These are phyloP conservation scores for Glebionis coronaria DNA, from an alignment of 129 eudicot genomes.

Conservation along the genomic window DNA sequence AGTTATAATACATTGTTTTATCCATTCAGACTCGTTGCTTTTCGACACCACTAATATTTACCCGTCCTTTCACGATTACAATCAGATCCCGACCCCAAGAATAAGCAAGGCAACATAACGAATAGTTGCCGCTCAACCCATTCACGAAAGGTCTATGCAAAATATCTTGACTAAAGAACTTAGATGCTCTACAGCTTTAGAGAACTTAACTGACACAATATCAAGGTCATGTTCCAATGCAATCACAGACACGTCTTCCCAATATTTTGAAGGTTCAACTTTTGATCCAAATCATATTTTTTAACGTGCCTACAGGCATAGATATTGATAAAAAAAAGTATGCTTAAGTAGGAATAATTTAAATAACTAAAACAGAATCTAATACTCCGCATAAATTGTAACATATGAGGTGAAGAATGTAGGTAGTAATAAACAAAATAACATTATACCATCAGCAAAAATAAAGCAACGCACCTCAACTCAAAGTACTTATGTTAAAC, in stretches of 20 bases:
- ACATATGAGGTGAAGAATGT: too few relatives aligned
- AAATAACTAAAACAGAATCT: too few relatives aligned
- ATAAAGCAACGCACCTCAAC: too few relatives aligned
- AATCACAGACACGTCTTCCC: slow-evolving; percentile 61
- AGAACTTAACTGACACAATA: slow-evolving; percentile 65
- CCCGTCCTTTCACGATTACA: slow-evolving; percentile 96
- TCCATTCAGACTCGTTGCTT: slow-evolving; percentile 60
- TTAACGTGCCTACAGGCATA: slow-evolving; percentile 62
- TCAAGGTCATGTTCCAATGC: slow-evolving; percentile 77
- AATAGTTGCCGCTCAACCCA: slow-evolving; percentile 7
- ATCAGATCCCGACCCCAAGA: slow-evolving; percentile 86
- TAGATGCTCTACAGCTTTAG: background rate
- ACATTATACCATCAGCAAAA: too few relatives aligned
- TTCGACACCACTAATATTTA: slow-evolving; percentile 95
- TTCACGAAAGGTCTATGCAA: background rate
- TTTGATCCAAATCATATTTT: slow-evolving; percentile 78
- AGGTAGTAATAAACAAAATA: too few relatives aligned
- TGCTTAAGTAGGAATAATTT: too few relatives aligned
- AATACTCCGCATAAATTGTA: too few relatives aligned
- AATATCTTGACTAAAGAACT: background rate
- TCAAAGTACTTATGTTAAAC: too few relatives aligned
- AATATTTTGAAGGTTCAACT: slow-evolving; percentile 57
- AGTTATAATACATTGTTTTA: too few relatives aligned
- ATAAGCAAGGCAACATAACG: slow-evolving; percentile 11
- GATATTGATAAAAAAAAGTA: background rate